A percentile compares a stretch with the other conserved stretches of the same genome.
phyloP scores from a whole-genome alignment of 2,329 filamentous ascomycete genomes.

The Phyllosticta paracitricarpa region DNA sequence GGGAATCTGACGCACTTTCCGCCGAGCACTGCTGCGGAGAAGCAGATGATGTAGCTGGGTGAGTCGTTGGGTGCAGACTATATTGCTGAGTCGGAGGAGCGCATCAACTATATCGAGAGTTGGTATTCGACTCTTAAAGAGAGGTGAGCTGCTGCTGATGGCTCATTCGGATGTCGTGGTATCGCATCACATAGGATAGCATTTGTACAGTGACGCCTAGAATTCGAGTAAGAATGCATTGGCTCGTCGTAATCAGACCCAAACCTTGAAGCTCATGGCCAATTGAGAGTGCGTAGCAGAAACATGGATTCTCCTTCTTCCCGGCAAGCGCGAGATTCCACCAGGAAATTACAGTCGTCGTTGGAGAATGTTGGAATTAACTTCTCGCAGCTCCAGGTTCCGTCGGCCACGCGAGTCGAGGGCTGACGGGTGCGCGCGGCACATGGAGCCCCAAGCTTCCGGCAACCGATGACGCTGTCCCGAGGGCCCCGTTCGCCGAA shows the following conservation, averaged over 20 bases:
- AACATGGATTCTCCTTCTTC: too few species aligned
- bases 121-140: conserved; percentile 3
- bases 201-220: too few species aligned
- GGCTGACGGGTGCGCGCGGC: too few species aligned
- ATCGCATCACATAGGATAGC: too few species aligned
- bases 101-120: neutral
- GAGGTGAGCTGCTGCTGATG: neutral
- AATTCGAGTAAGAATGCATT: too few species aligned
- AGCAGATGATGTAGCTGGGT: conserved; percentile 4
- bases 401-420: neutral
- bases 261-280: too few species aligned
- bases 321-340: too few species aligned
- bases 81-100: neutral
- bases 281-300: too few species aligned
- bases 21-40: neutral
- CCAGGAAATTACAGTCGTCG: neutral
- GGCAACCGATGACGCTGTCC: neutral
- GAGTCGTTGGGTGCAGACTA: neutral
- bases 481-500: neutral
- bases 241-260: too few species aligned
- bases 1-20: neutral
- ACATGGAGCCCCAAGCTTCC: neutral
- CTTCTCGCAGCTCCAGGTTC: neutral
- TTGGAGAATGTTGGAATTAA: neutral
- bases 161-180: neutral